Percentiles rank a stretch among this genome's conserved stretches.
Evolutionary conservation across 2,329 filamentous ascomycete genomes (phyloP).

Genomic region (Diaporthe sp.): DNA sequence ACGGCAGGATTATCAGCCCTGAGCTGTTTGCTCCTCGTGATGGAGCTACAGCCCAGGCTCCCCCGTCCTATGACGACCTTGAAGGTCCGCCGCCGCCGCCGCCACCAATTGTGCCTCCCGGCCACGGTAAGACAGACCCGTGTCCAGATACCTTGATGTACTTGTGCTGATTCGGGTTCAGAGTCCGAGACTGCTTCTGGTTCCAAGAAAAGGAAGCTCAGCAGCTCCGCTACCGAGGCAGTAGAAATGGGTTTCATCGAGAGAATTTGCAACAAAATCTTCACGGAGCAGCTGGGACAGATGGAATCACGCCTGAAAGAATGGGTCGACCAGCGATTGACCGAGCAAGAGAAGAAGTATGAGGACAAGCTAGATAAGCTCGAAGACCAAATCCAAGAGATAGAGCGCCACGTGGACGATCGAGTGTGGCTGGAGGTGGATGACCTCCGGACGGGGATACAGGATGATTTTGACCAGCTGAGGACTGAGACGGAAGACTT

Average conservation of each 20-base stretch:
- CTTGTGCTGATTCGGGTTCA: neutral
- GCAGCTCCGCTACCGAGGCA: neutral
- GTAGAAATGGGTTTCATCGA: neutral
- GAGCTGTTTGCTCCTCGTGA: constrained; percentile 6
- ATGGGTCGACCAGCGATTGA: constrained; percentile 11
- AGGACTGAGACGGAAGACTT: constrained; percentile 3
- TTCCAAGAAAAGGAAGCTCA: constrained; percentile 20
- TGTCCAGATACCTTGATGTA: neutral
- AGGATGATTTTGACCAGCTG: constrained; percentile 18
- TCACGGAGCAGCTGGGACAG: constrained; percentile 8
- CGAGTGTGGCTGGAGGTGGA: constrained; percentile 27
- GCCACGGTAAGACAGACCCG: neutral
- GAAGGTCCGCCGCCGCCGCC: constrained; percentile 25
- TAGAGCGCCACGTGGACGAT: constrained; percentile 11
- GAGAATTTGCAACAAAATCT: constrained; percentile 21
- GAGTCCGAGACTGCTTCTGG: neutral
- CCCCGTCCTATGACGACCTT: constrained; percentile 35
- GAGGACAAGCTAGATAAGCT: constrained; percentile 10
- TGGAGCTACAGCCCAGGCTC: constrained; percentile 1
- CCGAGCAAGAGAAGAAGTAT: constrained; percentile 18
- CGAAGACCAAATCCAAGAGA: constrained; percentile 14
- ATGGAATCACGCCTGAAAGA: constrained; percentile 18
- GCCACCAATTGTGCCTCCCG: neutral
- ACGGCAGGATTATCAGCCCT: constrained; percentile 27
- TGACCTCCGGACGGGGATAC: constrained; percentile 19